phyloP scores from a whole-genome alignment of 2,329 filamentous ascomycete genomes.

The Scedosporium minutisporum region DNA sequence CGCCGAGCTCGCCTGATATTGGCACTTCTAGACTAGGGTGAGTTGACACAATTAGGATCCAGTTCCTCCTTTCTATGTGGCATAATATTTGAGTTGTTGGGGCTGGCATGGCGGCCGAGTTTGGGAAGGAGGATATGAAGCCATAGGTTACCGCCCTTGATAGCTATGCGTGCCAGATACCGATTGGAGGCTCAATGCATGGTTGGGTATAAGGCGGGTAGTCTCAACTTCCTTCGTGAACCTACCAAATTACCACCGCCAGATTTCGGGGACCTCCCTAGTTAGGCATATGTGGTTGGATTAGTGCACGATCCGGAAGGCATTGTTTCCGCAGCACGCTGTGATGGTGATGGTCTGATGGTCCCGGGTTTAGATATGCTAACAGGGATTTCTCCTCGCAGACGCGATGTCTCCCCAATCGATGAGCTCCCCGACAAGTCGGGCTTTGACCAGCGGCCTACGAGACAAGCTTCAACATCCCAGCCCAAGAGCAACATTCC shows the following conservation, averaged over 20 bases:
- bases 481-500: constrained; percentile 32
- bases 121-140: no score
- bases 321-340: not conserved
- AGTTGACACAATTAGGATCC: constrained; percentile 18
- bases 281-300: not conserved
- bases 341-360: not conserved
- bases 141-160: no score
- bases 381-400: not conserved
- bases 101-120: no score
- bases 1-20: constrained; percentile 47
- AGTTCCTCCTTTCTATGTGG: constrained; percentile 7
- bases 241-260: no score
- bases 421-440: constrained; percentile 32
- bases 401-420: constrained; percentile 42
- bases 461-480: not conserved
- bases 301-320: not conserved
- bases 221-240: no score
- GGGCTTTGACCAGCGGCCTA: constrained; percentile 14
- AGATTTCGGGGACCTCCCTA: no score
- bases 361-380: not conserved
- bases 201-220: no score
- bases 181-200: no score
- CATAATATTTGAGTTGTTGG: no score
- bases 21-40: constrained; percentile 27
- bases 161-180: no score